Conservation (phyloP, 768 basidiomycete species). For the Boletus edulis region DNA sequence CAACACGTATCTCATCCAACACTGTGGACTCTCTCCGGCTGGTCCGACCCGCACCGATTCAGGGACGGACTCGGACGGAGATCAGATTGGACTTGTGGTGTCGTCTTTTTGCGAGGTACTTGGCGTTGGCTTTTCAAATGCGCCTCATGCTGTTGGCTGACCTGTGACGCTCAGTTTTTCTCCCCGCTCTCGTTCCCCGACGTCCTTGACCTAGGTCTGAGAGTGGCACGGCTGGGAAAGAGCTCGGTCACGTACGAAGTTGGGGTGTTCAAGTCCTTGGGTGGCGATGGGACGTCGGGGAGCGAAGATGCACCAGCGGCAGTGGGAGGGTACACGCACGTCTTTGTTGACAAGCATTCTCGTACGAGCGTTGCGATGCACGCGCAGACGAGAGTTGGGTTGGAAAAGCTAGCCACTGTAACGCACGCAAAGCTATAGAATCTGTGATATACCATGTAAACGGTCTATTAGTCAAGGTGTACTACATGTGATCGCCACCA, state of each 20-base stretch:
- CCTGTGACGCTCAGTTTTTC: conserved; percentile 54
- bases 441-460: no score
- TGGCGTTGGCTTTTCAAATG: no score
- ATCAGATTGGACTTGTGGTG: conserved; percentile 72
- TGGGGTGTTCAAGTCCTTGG: conserved; percentile 56
- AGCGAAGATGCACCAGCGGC: conserved; percentile 32
- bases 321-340: conserved; percentile 70
- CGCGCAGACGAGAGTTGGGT: conserved; percentile 41
- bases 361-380: conserved; percentile 56
- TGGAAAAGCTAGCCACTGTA: conserved; percentile 26
- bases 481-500: no score
- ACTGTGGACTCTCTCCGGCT: conserved; percentile 50
- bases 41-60: conserved; percentile 36
- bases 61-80: neutral
- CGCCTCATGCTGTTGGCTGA: neutral
- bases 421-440: conserved; percentile 18
- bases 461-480: neutral
- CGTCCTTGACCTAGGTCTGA: conserved; percentile 65
- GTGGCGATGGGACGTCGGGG: neutral
- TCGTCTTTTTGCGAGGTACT: conserved; percentile 68
- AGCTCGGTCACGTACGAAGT: conserved; percentile 82
- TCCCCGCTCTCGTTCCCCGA: conserved; percentile 72
- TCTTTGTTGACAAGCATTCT: conserved; percentile 67
- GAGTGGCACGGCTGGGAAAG: conserved; percentile 63
- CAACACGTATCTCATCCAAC: conserved; percentile 73